Evolutionary conservation across 331 rosid species (phyloP), one percentile per base, ranked within the genome.

Genomic region (Saraca asoca): DNA sequence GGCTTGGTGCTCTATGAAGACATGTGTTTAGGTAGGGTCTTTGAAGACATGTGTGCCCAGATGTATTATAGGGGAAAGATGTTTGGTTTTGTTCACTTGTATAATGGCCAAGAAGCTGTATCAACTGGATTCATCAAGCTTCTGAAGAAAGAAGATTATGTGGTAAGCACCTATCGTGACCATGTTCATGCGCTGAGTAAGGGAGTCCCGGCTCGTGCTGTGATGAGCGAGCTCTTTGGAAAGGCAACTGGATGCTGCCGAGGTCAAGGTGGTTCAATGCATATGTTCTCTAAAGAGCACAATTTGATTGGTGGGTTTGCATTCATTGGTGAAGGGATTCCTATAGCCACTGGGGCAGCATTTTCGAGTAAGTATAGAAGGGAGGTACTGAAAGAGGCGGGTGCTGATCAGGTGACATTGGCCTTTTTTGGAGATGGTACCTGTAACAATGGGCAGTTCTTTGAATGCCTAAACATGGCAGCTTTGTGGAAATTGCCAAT

Each of bases 211-310:
- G 84, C 99, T 42, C 89, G 96, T 8, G 85, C 73, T 7, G 99
- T 90, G 71, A 94, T 94, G 99, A 94, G 99, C 51, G 99, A 94
- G 79, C 97, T 94, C 41, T 94, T 88, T 14, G 99, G 99, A 39
- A 94, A 88, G 89, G 84, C 95, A 12, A 90, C 99, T 0, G 99
- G 99, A 9, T 86, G 95, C 64, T 94, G 99, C 89, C 88, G 97
- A 1, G 99, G 99, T 66, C 99, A 94, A 72, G 99, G 99, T 5
- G 99, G 99, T 79, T 94, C 99, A 0, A 94, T 94, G 99, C 99
- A 94, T 71, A 94, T 94, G 99, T 94, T 94, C 87, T 94, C 99
- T 0, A 94, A 85, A 72, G 97, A 85, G 76, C 81, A 88, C 80
- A 90, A 90, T 55, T 4, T 94, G 81, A 76, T 94, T 3, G 99